Base-by-base conservation (phyloP, 1,139 yeast genomes). In the Yamadazyma triangularis region DNA sequence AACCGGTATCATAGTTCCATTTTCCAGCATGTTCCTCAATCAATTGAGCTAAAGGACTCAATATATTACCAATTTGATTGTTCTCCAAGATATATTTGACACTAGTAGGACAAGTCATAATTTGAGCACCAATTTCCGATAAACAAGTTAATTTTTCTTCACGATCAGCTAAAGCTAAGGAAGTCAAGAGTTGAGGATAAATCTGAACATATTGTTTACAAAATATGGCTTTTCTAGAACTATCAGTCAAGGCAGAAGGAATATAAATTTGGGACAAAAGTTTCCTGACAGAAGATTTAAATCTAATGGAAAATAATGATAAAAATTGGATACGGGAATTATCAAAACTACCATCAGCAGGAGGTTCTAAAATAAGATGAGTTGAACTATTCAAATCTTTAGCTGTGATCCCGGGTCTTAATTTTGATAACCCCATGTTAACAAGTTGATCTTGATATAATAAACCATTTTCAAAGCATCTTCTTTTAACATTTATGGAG, bases 71-170 rank as follows among this genome's bases (percentile, higher is more conserved):
- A 9, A 74, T 51, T 9, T 56, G 47, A 0, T 62, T 60, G 2
- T 56, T 40, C 4, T 59, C 48, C 24, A 77, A 54, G 8, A 75
- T 57, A 25, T 47, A 50, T 29, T 60, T 54, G 1, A 77, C 70
- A 22, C 77, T 73, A 7, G 72, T 68, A 1, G 85, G 85, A 42
- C 85, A 77, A 0, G 84, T 77, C 49, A 78, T 77, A 12, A 81
- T 56, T 44, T 83, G 93, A 3, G 75, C 64, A 7, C 79, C 59
- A 24, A 79, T 67, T 28, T 79, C 79, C 21, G 62, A 53, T 29
- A 79, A 41, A 4, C 75, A 58, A 27, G 75, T 74, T 24, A 78
- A 53, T 37, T 70, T 74, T 38, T 82, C 84, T 50, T 83, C 91
- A 35, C 89, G 61, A 47, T 83, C 93, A 18, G 70, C 51, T 13